A percentile compares a stretch with the other conserved stretches of the same genome.
These are phyloP conservation scores for Erysimum cheiri DNA, from an alignment of 441 rosid genomes.

Conservation along the genomic window DNA sequence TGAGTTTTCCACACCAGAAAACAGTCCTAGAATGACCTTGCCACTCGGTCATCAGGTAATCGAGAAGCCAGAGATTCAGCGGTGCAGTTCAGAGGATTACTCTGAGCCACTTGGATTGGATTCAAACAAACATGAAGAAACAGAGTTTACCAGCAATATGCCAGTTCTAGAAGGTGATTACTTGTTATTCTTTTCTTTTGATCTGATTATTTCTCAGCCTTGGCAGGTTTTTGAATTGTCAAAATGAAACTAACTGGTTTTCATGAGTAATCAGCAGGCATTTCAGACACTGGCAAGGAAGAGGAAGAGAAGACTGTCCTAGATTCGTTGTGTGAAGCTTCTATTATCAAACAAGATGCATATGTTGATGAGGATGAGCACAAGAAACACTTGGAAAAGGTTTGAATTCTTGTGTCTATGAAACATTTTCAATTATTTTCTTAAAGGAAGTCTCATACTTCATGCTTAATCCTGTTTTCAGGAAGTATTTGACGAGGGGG, in stretches of 20 bases:
- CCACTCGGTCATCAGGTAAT: constrained; percentile 30
- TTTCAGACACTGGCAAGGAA: constrained; percentile 44
- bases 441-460: constrained; percentile 24
- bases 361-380: constrained; percentile 38
- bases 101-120: constrained; percentile 36
- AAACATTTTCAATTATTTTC: constrained; percentile 7
- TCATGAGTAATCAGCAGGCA: constrained; percentile 43
- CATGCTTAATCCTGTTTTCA: constrained; percentile 44
- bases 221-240: neutral
- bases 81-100: constrained; percentile 45
- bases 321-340: constrained; percentile 46
- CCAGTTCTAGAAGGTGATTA: constrained; percentile 54
- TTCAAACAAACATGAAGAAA: constrained; percentile 48
- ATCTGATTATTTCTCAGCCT: constrained; percentile 26
- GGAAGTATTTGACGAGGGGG: constrained; percentile 53
- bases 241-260: constrained; percentile 11
- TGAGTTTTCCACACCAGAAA: constrained; percentile 65
- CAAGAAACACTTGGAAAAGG: constrained; percentile 48
- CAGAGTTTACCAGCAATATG: constrained; percentile 38
- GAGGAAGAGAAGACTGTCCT: constrained; percentile 46
- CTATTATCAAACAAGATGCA: constrained; percentile 39
- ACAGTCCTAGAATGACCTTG: constrained; percentile 67
- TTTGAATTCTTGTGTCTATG: constrained; percentile 35
- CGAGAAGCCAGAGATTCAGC: constrained; percentile 42
- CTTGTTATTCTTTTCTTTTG: constrained; percentile 2